Evolutionary conservation across 1,284 basidiomycete genomes (phyloP).

Genomic region (Trametes polyzona): DNA sequence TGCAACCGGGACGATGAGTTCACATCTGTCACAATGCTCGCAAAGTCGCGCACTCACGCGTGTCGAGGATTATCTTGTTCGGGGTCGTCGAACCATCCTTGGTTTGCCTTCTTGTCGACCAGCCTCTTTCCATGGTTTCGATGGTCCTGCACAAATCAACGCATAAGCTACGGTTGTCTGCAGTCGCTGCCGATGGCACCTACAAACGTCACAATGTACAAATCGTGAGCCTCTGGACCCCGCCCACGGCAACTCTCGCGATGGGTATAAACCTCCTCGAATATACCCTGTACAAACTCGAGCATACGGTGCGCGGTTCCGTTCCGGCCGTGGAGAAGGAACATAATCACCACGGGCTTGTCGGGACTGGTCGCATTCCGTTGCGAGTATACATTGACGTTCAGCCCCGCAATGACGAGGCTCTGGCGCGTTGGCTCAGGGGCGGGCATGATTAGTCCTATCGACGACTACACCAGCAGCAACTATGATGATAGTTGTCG

Average conservation of each 20-base stretch:
- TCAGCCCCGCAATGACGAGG: conserved; percentile 50
- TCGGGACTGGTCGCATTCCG: conserved; percentile 25
- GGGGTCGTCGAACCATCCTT: conserved; percentile 55
- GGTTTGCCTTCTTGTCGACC: conserved; percentile 55
- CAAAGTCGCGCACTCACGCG: conserved; percentile 50
- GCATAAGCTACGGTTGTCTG: neutral
- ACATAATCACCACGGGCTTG: conserved; percentile 51
- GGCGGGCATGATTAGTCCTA: no score
- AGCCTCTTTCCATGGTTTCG: conserved; percentile 75
- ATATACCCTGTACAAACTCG: conserved; percentile 32
- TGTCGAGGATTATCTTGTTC: conserved; percentile 61
- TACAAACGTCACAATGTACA: conserved; percentile 64
- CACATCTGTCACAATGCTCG: neutral
- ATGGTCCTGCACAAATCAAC: conserved; percentile 59
- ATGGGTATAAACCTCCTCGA: conserved; percentile 31
- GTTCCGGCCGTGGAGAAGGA: conserved; percentile 65
- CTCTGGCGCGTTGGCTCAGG: conserved; percentile 26
- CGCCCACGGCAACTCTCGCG: conserved; percentile 27
- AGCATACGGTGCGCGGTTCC: conserved; percentile 35
- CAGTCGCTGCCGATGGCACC: conserved; percentile 21
- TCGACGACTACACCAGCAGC: conserved; percentile 4
- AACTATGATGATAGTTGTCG: neutral
- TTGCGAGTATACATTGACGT: conserved; percentile 45
- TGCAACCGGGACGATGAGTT: conserved; percentile 31
- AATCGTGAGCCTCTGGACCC: conserved; percentile 42